These are phyloP conservation scores for Rhizopus microsporus DNA, from an alignment of 371 early-diverging fungal species.

Conservation along the genomic window DNA sequence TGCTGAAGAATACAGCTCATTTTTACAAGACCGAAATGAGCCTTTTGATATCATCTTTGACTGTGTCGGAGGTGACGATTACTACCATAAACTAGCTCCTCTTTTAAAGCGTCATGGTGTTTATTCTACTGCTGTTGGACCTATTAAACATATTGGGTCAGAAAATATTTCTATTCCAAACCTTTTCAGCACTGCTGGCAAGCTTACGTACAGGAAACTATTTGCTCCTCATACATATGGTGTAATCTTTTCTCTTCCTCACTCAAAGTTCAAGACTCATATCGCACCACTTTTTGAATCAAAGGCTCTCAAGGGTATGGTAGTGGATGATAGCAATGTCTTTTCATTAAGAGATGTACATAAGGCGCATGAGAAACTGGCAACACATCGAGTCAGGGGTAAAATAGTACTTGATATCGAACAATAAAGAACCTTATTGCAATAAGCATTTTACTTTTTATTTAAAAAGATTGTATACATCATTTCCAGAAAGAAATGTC, in stretches of 20 bases:
- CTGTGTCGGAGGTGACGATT: conserved; percentile 56
- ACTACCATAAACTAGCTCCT: conserved; percentile 32
- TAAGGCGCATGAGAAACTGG: conserved; percentile 42
- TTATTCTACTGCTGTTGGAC: conserved; percentile 50
- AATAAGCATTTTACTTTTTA: too few species aligned
- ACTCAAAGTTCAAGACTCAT: conserved; percentile 8
- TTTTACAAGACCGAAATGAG: conserved; percentile 15
- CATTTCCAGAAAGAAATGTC: too few species aligned
- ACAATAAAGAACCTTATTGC: conserved; percentile 1
- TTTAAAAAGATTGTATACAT: too few species aligned
- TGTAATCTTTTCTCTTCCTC: conserved; percentile 4
- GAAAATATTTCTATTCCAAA: neutral
- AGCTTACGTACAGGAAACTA: conserved; percentile 3
- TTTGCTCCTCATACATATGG: conserved; percentile 11
- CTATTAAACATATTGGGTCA: conserved; percentile 26
- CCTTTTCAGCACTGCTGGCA: neutral
- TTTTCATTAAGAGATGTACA: conserved; percentile 42
- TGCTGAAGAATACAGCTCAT: conserved; percentile 23
- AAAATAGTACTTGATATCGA: conserved; percentile 48
- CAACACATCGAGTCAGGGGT: conserved; percentile 48
- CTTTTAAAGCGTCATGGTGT: conserved; percentile 36
- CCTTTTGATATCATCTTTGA: conserved; percentile 53
- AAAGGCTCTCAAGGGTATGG: neutral
- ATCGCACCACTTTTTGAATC: conserved; percentile 13
- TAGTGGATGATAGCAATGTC: conserved; percentile 4